Percentiles rank a stretch among this genome's conserved stretches.
These are phyloP conservation scores for Chamaecyparis obtusa DNA, from an alignment of 75 land plant species.

Conservation along the genomic window DNA sequence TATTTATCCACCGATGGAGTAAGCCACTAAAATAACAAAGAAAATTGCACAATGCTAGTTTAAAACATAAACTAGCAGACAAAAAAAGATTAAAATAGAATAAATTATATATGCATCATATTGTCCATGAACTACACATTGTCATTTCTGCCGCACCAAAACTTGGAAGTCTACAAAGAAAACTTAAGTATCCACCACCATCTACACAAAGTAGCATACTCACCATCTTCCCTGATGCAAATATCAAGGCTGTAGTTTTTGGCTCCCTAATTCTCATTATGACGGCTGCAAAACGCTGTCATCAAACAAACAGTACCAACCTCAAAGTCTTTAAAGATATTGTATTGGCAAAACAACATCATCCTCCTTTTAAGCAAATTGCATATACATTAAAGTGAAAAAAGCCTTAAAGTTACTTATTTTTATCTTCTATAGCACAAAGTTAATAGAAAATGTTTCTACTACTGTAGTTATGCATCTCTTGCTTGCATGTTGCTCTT, in stretches of 20 bases:
- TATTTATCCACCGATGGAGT: not conserved
- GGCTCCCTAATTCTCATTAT: conserved; percentile 62
- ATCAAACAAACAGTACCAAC: not conserved
- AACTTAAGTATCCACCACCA: not conserved
- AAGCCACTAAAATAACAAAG: not conserved
- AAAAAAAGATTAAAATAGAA: not conserved
- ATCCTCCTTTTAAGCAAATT: not conserved
- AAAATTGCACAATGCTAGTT: not conserved
- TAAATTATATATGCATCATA: not conserved
- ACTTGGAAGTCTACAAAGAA: not conserved
- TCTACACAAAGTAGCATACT: not conserved
- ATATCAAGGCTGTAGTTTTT: conserved; percentile 53
- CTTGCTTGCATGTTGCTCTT: not conserved
- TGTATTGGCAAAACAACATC: not conserved
- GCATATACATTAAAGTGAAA: not conserved
- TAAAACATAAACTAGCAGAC: not conserved
- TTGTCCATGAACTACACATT: not conserved
- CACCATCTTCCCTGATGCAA: conserved; percentile 63
- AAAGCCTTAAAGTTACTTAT: too few relatives aligned
- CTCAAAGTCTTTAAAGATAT: not conserved
- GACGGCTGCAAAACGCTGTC: conserved; percentile 60
- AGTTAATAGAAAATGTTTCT: too few relatives aligned
- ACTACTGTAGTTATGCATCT: not conserved
- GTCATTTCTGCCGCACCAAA: not conserved
- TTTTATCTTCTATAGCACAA: too few relatives aligned